Evolutionary conservation across 305 asterid species (phyloP).

Genomic region (Ruellia speciosa): DNA sequence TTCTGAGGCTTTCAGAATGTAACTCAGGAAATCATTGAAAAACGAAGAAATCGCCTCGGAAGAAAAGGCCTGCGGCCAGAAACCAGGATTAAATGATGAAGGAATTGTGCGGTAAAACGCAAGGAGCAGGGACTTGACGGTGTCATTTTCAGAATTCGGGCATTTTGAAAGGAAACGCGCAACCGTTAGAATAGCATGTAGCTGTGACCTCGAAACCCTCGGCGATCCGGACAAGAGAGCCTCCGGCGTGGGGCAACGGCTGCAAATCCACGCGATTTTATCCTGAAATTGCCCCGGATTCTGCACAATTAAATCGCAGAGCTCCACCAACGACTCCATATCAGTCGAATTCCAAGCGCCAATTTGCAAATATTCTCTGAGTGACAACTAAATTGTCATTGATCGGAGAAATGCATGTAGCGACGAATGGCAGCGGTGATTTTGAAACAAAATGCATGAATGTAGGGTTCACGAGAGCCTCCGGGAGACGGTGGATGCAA

Average conservation of each 20-base stretch:
- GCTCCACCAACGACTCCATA: slow-evolving; percentile 89
- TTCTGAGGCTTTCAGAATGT: slow-evolving; percentile 53
- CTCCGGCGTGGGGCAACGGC: slow-evolving; percentile 84
- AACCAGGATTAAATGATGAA: slow-evolving; percentile 44
- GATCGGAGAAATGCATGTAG: slow-evolving; percentile 31
- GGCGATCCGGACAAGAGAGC: slow-evolving; percentile 61
- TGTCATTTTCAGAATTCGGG: slow-evolving; percentile 44
- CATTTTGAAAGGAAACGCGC: slow-evolving; percentile 80
- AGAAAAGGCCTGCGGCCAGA: slow-evolving; percentile 89
- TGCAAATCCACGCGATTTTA: slow-evolving; percentile 79
- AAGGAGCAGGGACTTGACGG: slow-evolving; percentile 57
- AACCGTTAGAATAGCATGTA: slow-evolving; percentile 70
- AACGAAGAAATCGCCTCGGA: slow-evolving; percentile 56
- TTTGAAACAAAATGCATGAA: neutral
- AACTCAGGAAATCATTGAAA: slow-evolving; percentile 51
- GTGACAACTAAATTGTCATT: slow-evolving; percentile 26
- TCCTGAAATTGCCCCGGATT: slow-evolving; percentile 54
- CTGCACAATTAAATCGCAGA: slow-evolving; percentile 75
- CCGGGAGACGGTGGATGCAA: slow-evolving; percentile 9
- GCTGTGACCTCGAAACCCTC: slow-evolving; percentile 79
- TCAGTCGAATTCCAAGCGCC: slow-evolving; percentile 23
- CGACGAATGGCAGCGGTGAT: neutral
- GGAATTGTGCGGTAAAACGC: slow-evolving; percentile 88
- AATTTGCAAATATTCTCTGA: slow-evolving; percentile 19
- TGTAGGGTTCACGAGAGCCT: neutral